Evolutionary conservation across 805 yeast species (phyloP).

Genomic region (Diddensiella caesifluorescens): DNA sequence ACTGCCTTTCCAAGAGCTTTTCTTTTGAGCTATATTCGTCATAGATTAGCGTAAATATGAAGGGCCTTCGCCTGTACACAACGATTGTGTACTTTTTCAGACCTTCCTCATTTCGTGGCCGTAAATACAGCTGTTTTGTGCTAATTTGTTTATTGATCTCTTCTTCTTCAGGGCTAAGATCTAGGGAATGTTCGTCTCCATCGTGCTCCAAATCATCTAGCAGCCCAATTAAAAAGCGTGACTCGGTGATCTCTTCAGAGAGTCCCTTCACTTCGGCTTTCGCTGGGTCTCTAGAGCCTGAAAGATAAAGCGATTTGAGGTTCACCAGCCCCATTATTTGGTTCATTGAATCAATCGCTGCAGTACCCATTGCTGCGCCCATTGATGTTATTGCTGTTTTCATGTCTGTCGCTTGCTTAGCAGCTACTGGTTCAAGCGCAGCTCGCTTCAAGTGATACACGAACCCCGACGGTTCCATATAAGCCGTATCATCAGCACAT

Average conservation of each 20-base stretch:
- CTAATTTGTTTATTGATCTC: constrained; percentile 6
- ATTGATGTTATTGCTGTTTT: constrained; percentile 5
- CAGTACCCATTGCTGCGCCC: constrained; percentile 10
- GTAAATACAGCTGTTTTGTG: constrained; percentile 11
- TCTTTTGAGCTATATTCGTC: constrained; percentile 1
- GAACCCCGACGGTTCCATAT: constrained; percentile 20
- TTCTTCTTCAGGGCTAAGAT: background rate
- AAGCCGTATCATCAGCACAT: constrained; percentile 19
- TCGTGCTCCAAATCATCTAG: constrained; percentile 18
- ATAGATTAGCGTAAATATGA: constrained; percentile 22
- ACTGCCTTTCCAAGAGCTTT: constrained; percentile 4
- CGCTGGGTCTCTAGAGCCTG: constrained; percentile 1
- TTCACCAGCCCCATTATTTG: constrained; percentile 13
- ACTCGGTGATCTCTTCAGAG: constrained; percentile 19
- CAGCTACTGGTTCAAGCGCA: background rate
- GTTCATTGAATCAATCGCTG: constrained; percentile 13
- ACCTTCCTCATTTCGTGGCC: constrained; percentile 4
- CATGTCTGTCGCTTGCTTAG: background rate
- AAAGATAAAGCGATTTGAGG: constrained; percentile 3
- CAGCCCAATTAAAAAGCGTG: constrained; percentile 22
- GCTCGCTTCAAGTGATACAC: constrained; percentile 19
- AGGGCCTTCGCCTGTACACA: constrained; percentile 24
- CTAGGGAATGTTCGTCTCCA: background rate
- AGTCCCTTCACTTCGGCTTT: constrained; percentile 6
- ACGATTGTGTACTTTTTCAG: constrained; percentile 15